These are phyloP conservation scores for Immersiella caudata DNA, from an alignment of 495 filamentous ascomycete genomes.

Conservation along the genomic window DNA sequence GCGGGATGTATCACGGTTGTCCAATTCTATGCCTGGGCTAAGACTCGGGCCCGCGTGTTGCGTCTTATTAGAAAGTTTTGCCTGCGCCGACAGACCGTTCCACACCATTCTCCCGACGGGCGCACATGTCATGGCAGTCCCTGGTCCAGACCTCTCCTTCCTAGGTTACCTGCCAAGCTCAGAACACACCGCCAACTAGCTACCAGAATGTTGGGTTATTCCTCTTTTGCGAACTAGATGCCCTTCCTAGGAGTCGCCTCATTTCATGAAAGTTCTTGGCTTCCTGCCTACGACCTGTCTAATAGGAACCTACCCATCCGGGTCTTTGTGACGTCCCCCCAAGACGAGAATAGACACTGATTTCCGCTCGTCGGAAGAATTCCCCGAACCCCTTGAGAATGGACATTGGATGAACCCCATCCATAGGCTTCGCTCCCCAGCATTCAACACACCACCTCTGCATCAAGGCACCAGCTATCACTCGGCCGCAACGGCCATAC, in stretches of 20 bases:
- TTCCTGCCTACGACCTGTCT: not conserved
- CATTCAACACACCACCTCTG: not conserved
- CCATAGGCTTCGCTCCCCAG: not conserved
- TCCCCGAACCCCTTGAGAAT: not conserved
- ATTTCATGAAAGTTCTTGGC: not conserved
- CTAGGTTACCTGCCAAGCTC: not conserved
- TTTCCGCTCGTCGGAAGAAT: not conserved
- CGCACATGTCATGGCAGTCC: not conserved
- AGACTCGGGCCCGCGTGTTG: not conserved
- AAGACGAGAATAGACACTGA: not conserved
- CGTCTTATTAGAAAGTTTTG: not conserved
- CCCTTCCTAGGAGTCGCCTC: not conserved
- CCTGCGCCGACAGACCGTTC: not conserved
- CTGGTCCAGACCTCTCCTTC: not conserved
- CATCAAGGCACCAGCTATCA: not conserved
- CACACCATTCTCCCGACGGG: not conserved
- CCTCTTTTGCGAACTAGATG: not conserved
- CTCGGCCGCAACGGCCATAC: no score
- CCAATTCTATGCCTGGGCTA: not conserved
- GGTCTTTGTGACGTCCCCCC: not conserved
- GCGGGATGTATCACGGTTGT: not conserved
- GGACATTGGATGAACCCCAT: not conserved
- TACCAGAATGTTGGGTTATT: not conserved
- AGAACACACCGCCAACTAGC: not conserved
- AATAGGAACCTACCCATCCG: not conserved